Base-by-base conservation (phyloP, 1,284 basidiomycete species). In the Phylloboletellus chloephorus region DNA sequence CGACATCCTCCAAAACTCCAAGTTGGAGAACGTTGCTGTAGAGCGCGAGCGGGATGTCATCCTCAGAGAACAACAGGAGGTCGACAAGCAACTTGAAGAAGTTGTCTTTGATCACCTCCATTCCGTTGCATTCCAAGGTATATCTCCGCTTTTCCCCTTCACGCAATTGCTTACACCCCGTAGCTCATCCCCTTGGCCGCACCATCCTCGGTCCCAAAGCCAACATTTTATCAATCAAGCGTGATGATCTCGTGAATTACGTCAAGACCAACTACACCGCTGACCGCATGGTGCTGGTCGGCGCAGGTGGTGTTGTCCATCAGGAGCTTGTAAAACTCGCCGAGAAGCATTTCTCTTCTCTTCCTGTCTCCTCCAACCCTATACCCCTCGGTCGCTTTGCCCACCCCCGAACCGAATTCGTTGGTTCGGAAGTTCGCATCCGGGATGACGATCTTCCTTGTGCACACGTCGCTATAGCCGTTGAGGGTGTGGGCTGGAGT, bases 21-120 rank as follows among this genome's bases (percentile, higher is more conserved):
- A 95, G 73, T 76, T 98, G 41, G 96, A 99, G 61, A 69, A 67
- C 47, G 57, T 73, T 28, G 94, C 95, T 2, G 85, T 99, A 56
- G 95, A 98, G 71, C 76, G 94, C 53, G 96, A 98, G 72, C 81
- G 95, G 37, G 92, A 96, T 64, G 95, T 98, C 44, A 98, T 98
- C 56, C 69, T 98, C 44, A 78, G 96, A 50, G 96, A 99, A 67
- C 93, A 97, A 72, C 90, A 98, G 73, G 96, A 98, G 72, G 96
- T 98, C 32, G 93, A 98, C 70, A 98, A 98, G 74, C 92, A 96
- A 72, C 69, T 88, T 46, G 93, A 98, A 72, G 95, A 98, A 68
- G 95, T 98, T 57, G 92, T 98, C 15, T 98, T 98, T 60, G 95
- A 98, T 71, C 95, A 98, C 66, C 71, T 99, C 49, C 95, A 99